Evolutionary conservation across 2,329 filamentous ascomycete genomes (phyloP).

Genomic region (Pezicula carpinea): DNA sequence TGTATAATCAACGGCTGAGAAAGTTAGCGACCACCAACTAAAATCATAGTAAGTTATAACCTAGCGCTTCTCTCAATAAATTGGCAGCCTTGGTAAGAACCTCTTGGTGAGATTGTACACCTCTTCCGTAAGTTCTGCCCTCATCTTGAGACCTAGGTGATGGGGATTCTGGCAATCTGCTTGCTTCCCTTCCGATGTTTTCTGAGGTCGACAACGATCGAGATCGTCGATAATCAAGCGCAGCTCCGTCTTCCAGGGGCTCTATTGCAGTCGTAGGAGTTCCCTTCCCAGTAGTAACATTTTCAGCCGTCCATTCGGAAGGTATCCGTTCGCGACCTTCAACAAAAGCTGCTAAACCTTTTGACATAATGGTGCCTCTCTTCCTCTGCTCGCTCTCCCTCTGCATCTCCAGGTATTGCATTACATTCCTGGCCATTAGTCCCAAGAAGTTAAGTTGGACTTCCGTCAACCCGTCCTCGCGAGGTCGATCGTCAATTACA

Average conservation of each 20-base stretch:
- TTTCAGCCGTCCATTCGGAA: neutral
- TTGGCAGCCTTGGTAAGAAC: conserved; percentile 9
- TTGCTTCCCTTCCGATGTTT: neutral
- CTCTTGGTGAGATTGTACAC: conserved; percentile 2
- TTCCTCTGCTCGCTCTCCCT: conserved; percentile 44
- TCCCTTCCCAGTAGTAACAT: neutral
- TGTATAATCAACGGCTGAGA: conserved; percentile 8
- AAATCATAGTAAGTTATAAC: neutral
- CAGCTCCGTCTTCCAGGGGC: neutral
- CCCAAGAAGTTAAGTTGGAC: conserved; percentile 48
- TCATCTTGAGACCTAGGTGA: too few species aligned
- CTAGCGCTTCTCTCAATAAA: conserved; percentile 12
- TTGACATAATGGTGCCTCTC: conserved; percentile 45
- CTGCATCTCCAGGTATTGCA: conserved; percentile 55
- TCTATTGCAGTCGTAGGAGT: too few species aligned
- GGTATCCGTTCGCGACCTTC: conserved; percentile 30
- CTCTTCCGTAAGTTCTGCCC: neutral
- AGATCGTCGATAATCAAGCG: neutral
- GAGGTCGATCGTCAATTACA: conserved; percentile 50
- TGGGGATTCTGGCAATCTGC: neutral
- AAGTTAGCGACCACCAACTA: neutral
- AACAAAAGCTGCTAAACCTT: conserved; percentile 47
- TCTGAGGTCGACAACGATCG: neutral
- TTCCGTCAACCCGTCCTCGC: conserved; percentile 38
- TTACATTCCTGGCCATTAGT: conserved; percentile 47